Evolutionary conservation across 2,329 filamentous ascomycete genomes (phyloP).

Genomic region (Colletotrichum trifolii): DNA sequence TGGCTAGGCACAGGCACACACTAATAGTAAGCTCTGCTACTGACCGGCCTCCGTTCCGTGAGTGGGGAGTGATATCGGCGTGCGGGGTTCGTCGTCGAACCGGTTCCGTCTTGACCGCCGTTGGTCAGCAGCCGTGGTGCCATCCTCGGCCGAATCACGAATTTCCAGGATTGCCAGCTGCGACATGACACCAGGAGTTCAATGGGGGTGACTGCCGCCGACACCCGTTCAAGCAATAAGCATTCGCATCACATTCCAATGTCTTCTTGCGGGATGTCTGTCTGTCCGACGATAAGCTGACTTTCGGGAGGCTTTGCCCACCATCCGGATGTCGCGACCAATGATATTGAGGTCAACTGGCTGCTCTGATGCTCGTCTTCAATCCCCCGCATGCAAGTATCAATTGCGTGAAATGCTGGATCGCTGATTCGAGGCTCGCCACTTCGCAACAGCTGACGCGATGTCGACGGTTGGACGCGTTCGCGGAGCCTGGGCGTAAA

Average conservation of each 20-base stretch:
- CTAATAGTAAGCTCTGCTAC: too few species aligned
- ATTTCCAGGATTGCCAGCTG: neutral
- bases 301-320: neutral
- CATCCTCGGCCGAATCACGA: slow-evolving; percentile 7
- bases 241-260: neutral
- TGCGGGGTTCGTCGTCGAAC: neutral
- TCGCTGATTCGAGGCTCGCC: slow-evolving; percentile 6
- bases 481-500: too few species aligned
- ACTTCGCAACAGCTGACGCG: slow-evolving; percentile 11
- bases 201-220: neutral
- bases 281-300: neutral
- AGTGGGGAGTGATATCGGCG: too few species aligned
- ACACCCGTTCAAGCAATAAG: neutral
- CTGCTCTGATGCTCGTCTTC: neutral
- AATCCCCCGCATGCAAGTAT: neutral
- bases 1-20: too few species aligned
- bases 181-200: neutral
- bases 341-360: neutral
- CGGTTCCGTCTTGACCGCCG: slow-evolving; percentile 32
- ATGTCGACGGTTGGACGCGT: neutral
- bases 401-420: slow-evolving; percentile 12
- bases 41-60: too few species aligned
- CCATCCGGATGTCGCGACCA: slow-evolving; percentile 9
- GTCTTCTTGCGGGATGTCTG: neutral
- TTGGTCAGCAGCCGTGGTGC: slow-evolving; percentile 18